Evolutionary conservation across 148 eudicot genomes (phyloP), one percentile per base, ranked within the genome.

Genomic region (Rhododendron henanense): DNA sequence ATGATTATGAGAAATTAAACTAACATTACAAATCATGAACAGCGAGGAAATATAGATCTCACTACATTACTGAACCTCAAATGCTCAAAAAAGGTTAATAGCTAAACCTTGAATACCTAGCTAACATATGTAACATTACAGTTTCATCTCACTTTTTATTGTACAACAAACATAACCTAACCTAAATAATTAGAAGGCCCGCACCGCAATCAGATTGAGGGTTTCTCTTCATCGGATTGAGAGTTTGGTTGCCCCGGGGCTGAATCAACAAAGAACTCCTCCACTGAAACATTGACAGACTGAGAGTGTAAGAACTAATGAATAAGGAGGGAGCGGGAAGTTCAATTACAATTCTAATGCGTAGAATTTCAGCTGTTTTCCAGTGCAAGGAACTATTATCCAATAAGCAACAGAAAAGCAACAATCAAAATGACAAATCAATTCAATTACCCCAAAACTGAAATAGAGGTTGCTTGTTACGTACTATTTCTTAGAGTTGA

Each of bases 231-330:
- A 86, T 93, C 98, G 1, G 98, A 92, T 57, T 90, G 93, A 85
- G 92, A 45, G 53, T 83, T 71, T 67, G 90, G 89, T 67, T 89
- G 96, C 65, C 93, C 97, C 1, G 99, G 99, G 63, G 93, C 87
- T 21, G 95, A 92, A 91, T 94, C 99, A 59, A 94, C 98, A 75
- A 97, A 95, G 91, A 95, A 97, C 93, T 97, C 98, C 86, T 95
- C 98, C 61, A 95, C 96, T 95, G 98, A 85, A 89, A 87, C 82
- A 77, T 86, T 83, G 82, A 50, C 83, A 90, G 84, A 83, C 55
- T 10, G 13, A 13, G 18, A 74, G 25, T 21, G 51, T 84, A 14
- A 89, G 82, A 82, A 28, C n/a, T 74, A 63, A 39, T 50, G 37
- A 45, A 50, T 16, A 23, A 37, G 7, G 76, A 78, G 19, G 48